phyloP scores from a whole-genome alignment of 176 grass and related monocot genomes.

The Cenchrus americanus region DNA sequence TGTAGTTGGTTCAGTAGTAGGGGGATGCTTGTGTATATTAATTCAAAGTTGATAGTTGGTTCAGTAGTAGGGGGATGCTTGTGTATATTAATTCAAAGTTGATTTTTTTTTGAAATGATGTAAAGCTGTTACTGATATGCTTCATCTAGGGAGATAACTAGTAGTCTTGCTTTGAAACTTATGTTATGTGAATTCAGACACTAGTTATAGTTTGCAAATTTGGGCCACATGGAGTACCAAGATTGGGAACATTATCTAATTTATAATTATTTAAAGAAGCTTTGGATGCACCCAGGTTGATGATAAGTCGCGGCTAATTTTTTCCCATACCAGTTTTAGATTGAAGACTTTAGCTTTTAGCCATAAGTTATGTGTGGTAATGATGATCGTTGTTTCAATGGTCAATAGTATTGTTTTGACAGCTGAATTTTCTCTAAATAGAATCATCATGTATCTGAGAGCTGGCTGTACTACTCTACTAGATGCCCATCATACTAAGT shows the following conservation, averaged over 20 bases:
- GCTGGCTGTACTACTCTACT: background rate
- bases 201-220: background rate
- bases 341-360: background rate
- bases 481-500: background rate
- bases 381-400: background rate
- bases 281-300: too few species aligned
- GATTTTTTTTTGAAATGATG: background rate
- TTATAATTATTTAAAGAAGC: constrained; percentile 1
- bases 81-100: background rate
- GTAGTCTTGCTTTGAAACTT: background rate
- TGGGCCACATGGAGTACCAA: background rate
- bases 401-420: background rate
- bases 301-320: too few species aligned
- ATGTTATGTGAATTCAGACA: background rate
- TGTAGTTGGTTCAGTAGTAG: background rate
- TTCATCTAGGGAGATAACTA: background rate
- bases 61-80: background rate
- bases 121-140: background rate
- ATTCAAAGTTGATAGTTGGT: background rate
- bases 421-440: background rate
- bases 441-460: background rate
- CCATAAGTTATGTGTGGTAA: background rate
- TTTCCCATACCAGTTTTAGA: background rate
- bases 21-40: background rate
- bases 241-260: background rate